These are phyloP conservation scores for Nitzschia palea DNA, from an alignment of 108 stramenopile species.

Conservation along the genomic window DNA sequence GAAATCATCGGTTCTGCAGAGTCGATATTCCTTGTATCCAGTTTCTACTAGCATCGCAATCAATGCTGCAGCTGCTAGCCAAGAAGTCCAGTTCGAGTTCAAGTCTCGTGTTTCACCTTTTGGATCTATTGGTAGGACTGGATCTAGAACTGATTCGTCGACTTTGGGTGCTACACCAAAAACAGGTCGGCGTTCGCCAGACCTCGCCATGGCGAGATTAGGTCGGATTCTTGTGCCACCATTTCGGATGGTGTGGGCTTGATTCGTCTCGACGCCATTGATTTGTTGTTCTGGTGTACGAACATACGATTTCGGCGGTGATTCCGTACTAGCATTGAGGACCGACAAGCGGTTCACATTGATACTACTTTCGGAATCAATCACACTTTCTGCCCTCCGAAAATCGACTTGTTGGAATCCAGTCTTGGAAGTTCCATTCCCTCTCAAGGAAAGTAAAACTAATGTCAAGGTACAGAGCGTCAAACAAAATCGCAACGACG, in stretches of 20 bases:
- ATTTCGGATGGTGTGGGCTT: neutral
- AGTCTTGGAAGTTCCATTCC: too few species aligned
- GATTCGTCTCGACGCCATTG: too few species aligned
- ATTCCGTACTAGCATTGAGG: too few species aligned
- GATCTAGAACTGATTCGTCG: neutral
- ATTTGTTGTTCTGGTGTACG: too few species aligned
- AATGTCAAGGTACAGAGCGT: neutral
- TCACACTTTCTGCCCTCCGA: too few species aligned
- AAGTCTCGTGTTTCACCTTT: neutral
- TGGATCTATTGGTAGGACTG: neutral
- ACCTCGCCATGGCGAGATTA: conserved; percentile 33
- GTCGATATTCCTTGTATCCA: conserved; percentile 30
- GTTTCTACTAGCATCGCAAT: conserved; percentile 19
- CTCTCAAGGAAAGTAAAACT: neutral
- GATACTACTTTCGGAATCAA: too few species aligned
- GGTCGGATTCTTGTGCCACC: neutral
- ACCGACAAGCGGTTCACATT: too few species aligned
- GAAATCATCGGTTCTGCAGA: neutral
- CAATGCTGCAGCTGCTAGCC: conserved; percentile 17
- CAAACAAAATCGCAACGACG: conserved; percentile 11
- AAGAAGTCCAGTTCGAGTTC: conserved; percentile 13
- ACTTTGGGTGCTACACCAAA: neutral
- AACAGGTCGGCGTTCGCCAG: conserved; percentile 10
- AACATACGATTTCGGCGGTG: too few species aligned
- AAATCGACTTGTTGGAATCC: too few species aligned